phyloP scores from a whole-genome alignment of 441 rosid genomes.

The Croton laevigatus region DNA sequence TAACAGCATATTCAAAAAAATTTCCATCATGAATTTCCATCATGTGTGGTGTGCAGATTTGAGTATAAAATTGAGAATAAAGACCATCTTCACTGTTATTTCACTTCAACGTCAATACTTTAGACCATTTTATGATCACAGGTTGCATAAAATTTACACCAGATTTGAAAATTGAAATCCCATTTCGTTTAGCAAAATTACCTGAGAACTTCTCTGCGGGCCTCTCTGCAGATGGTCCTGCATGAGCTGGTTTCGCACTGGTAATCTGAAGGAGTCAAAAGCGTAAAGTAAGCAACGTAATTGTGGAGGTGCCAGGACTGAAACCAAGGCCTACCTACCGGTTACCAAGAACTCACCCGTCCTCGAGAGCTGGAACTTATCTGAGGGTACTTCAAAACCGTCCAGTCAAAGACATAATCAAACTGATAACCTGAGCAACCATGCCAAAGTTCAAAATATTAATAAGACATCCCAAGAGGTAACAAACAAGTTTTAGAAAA shows the following conservation, averaged over 20 bases:
- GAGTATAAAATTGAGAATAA: not conserved
- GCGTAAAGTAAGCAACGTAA: constrained; percentile 10
- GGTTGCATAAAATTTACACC: constrained; percentile 7
- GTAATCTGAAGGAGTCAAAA: constrained; percentile 40
- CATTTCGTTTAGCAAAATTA: constrained; percentile 19
- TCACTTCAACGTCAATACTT: not conserved
- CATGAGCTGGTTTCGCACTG: constrained; percentile 49
- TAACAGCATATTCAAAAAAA: not conserved
- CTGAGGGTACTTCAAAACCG: constrained; percentile 89
- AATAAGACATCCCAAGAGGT: not conserved
- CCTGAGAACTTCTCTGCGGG: constrained; percentile 67
- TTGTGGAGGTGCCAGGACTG: constrained; percentile 6
- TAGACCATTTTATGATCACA: not conserved
- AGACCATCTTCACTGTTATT: not conserved
- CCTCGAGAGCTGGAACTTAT: constrained; percentile 70
- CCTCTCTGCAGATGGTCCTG: constrained; percentile 64
- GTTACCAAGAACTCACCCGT: constrained; percentile 49
- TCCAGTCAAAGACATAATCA: constrained; percentile 98
- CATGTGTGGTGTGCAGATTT: not conserved
- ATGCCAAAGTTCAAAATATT: not conserved
- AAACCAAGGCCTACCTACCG: constrained; percentile 13
- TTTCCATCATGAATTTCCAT: not conserved
- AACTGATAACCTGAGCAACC: constrained; percentile 79
- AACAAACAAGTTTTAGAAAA: not conserved
- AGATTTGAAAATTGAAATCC: constrained; percentile 10